phyloP scores from a whole-genome alignment of 2,329 filamentous ascomycete genomes.

The Verticillium nonalfalfae region DNA sequence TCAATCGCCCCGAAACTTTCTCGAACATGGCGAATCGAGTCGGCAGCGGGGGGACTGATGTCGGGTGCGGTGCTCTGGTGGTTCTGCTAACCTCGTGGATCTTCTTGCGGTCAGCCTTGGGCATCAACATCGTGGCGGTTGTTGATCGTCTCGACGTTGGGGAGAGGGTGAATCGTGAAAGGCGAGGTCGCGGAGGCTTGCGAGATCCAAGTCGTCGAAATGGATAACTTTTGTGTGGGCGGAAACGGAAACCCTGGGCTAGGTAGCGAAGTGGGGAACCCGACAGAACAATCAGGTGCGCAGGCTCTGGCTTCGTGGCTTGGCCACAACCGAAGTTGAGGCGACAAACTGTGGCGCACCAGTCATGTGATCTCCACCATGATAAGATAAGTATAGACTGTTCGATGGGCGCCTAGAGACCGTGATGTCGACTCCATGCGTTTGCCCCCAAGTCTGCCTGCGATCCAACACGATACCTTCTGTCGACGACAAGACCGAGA shows the following conservation, averaged over 20 bases:
- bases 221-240: conserved; percentile 40
- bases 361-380: background rate
- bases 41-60: background rate
- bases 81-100: conserved; percentile 68
- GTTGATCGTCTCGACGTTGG: conserved; percentile 44
- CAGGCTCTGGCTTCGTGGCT: background rate
- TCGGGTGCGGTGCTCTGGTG: background rate
- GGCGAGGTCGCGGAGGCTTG: conserved; percentile 14
- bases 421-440: background rate
- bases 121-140: conserved; percentile 85
- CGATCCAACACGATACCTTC: background rate
- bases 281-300: background rate
- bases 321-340: background rate
- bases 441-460: background rate
- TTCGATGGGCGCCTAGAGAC: background rate
- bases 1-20: conserved; percentile 1
- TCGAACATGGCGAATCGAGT: background rate
- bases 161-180: conserved; percentile 26
- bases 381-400: background rate
- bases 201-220: conserved; percentile 28
- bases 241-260: conserved; percentile 33
- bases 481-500: background rate
- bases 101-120: conserved; percentile 99
- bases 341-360: background rate
- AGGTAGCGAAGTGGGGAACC: background rate